Percentiles rank a stretch among this genome's conserved stretches.
Evolutionary conservation across 768 basidiomycete species (phyloP).

Genomic region (Porpolomopsis calyptriformis): DNA sequence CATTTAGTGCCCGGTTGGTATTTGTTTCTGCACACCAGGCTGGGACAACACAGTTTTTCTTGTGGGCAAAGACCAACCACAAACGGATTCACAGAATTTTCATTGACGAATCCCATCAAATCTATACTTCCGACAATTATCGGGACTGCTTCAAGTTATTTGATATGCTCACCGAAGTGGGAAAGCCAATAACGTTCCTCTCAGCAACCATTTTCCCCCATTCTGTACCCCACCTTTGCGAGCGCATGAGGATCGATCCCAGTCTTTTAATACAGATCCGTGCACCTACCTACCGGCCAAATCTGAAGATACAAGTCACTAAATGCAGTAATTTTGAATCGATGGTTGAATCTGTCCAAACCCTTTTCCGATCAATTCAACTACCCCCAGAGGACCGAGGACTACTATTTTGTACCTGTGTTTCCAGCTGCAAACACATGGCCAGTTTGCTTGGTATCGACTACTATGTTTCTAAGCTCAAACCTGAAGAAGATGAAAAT

Average conservation of each 20-base stretch:
- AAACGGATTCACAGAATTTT: background rate
- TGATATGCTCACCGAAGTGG: background rate
- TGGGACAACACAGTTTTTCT: background rate
- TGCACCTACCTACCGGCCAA: conserved; percentile 4
- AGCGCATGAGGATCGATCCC: background rate
- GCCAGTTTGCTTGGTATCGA: background rate
- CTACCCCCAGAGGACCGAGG: background rate
- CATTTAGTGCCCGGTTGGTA: background rate
- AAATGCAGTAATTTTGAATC: background rate
- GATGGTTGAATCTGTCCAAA: background rate
- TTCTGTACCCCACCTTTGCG: background rate
- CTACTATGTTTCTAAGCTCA: conserved; percentile 1
- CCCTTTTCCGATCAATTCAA: background rate
- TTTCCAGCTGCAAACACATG: background rate
- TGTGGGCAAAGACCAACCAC: background rate
- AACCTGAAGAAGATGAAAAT: background rate
- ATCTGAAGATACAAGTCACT: background rate
- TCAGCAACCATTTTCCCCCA: conserved; percentile 4
- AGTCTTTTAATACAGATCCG: background rate
- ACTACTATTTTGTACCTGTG: conserved; percentile 6
- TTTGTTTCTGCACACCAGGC: conserved; percentile 5
- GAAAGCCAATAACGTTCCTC: conserved; percentile 3
- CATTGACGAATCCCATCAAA: conserved; percentile 8
- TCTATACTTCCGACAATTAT: background rate
- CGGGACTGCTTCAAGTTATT: conserved; percentile 3